Percentiles rank a stretch among this genome's conserved stretches.
These are phyloP conservation scores for Crepidotus variabilis DNA, from an alignment of 768 basidiomycete genomes.

Conservation along the genomic window DNA sequence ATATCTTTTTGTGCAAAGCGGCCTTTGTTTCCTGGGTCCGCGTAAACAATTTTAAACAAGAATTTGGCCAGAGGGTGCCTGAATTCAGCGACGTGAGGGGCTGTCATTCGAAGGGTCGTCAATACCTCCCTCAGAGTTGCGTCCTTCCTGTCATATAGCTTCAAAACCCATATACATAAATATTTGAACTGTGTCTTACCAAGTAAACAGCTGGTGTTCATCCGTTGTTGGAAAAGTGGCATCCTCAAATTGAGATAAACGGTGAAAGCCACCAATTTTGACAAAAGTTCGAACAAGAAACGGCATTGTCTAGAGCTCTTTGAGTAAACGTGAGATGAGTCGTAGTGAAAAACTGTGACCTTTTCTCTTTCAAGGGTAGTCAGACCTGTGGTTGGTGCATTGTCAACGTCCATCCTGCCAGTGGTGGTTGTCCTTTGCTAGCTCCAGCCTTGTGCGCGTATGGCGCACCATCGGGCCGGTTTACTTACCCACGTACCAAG, in stretches of 20 bases:
- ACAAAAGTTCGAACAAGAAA: slow-evolving; percentile 82
- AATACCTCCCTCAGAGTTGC: slow-evolving; percentile 77
- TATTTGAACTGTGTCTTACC: slow-evolving; percentile 37
- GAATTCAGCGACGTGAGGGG: slow-evolving; percentile 67
- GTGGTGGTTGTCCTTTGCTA: no score
- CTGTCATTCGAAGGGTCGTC: slow-evolving; percentile 69
- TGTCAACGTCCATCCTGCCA: no score
- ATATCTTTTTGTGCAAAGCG: slow-evolving; percentile 75
- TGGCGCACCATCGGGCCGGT: no score
- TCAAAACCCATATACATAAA: not conserved
- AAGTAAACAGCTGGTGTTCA: slow-evolving; percentile 80
- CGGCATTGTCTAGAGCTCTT: slow-evolving; percentile 29
- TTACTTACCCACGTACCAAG: no score
- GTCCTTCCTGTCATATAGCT: slow-evolving; percentile 59
- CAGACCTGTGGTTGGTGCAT: no score
- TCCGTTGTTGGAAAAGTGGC: slow-evolving; percentile 73
- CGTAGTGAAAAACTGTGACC: not conserved
- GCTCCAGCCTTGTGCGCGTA: no score
- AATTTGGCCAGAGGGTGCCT: slow-evolving; percentile 81
- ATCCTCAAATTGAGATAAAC: slow-evolving; percentile 72
- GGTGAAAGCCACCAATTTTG: slow-evolving; percentile 77
- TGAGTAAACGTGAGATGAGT: not conserved
- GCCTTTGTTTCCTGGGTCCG: slow-evolving; percentile 69
- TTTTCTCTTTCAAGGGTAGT: slow-evolving; percentile 3
- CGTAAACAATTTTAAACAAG: slow-evolving; percentile 76